These are phyloP conservation scores for Verticillium zaregamsianum DNA, from an alignment of 2,329 filamentous ascomycete genomes.

Conservation along the genomic window DNA sequence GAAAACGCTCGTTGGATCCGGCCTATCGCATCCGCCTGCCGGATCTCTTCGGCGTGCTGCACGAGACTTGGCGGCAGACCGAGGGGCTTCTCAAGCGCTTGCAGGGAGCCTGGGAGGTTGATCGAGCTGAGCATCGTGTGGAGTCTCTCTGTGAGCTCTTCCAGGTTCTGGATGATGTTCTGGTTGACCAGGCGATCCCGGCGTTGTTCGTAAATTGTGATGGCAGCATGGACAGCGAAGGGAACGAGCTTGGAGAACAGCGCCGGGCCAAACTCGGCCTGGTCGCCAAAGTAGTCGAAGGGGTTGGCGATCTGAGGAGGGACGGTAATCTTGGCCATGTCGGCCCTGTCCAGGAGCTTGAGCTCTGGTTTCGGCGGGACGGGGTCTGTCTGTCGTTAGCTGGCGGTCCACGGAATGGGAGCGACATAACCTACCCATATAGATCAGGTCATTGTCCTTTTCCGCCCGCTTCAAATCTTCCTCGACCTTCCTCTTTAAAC, in stretches of 20 bases:
- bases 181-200: conserved; percentile 88
- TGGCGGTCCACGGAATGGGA: not conserved
- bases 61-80: conserved; percentile 81
- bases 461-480: conserved; percentile 91
- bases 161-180: conserved; percentile 79
- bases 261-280: conserved; percentile 75
- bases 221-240: conserved; percentile 91
- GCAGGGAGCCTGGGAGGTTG: conserved; percentile 85
- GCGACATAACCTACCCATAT: conserved; percentile 56
- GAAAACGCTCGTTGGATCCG: conserved; percentile 75
- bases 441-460: conserved; percentile 95
- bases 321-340: conserved; percentile 77
- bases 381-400: conserved; percentile 46
- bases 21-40: conserved; percentile 82
- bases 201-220: conserved; percentile 91
- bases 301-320: conserved; percentile 81
- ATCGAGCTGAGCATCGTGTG: conserved; percentile 76
- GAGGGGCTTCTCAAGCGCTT: conserved; percentile 91
- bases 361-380: conserved; percentile 88
- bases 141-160: conserved; percentile 73
- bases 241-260: conserved; percentile 90
- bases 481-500: conserved; percentile 73
- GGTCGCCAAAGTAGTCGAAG: conserved; percentile 73
- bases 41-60: conserved; percentile 89
- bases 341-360: conserved; percentile 77